Evolutionary conservation across 345 rosid genomes (phyloP).

Genomic region (Zanthoxylum bungeanum): DNA sequence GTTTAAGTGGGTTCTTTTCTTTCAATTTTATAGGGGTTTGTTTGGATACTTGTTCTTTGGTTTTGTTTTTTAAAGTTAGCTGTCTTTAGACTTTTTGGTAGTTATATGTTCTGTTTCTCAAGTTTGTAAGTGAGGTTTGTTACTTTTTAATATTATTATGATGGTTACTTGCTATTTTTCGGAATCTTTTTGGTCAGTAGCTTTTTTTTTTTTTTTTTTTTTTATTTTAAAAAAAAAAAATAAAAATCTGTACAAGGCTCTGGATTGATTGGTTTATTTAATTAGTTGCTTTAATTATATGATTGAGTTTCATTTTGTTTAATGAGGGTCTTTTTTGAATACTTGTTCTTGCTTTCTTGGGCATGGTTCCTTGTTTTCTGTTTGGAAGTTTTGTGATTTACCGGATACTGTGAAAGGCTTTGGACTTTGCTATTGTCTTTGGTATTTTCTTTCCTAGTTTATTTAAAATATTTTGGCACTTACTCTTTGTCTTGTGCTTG

Average conservation of each 20-base stretch:
- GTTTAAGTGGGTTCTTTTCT: background rate
- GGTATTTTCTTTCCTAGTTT: background rate
- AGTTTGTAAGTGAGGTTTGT: too few species aligned
- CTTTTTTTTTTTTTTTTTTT: too few species aligned
- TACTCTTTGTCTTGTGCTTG: background rate
- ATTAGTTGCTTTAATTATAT: background rate
- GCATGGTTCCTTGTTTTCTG: background rate
- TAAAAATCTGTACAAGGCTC: too few species aligned
- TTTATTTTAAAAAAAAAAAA: too few species aligned
- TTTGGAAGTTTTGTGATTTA: background rate
- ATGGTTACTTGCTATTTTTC: background rate
- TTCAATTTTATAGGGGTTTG: background rate
- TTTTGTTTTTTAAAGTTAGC: background rate
- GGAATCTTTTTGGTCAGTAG: background rate
- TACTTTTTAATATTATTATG: background rate
- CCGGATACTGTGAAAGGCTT: background rate
- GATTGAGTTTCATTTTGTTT: background rate
- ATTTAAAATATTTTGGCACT: background rate
- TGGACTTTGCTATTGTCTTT: background rate
- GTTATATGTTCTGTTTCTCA: background rate
- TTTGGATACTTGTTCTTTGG: too few species aligned
- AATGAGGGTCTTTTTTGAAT: background rate
- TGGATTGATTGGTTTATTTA: background rate
- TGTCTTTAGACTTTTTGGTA: background rate
- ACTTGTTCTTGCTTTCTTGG: background rate